These are phyloP conservation scores for Colletotrichum spaethianum DNA, from an alignment of 2,329 filamentous ascomycete species.

Conservation along the genomic window DNA sequence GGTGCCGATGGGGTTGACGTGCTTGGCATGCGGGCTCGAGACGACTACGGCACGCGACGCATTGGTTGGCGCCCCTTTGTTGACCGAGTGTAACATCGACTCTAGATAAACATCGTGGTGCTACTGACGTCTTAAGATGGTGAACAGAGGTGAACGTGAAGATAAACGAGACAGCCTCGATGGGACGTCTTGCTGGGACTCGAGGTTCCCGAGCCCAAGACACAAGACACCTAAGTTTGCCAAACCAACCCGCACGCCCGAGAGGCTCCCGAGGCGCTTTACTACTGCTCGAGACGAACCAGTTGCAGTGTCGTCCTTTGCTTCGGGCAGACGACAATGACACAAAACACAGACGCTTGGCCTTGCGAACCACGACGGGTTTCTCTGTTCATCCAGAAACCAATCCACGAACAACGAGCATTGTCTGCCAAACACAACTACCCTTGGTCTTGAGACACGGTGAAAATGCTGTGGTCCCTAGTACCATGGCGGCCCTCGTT, in stretches of 20 bases:
- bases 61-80: background rate
- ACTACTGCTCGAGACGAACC: background rate
- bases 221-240: too few relatives aligned
- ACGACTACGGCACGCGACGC: background rate
- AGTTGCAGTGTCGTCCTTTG: background rate
- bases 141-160: background rate
- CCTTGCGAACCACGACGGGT: background rate
- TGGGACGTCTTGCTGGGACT: background rate
- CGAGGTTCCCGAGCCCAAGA: background rate
- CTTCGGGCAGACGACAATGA: background rate
- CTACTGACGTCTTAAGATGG: too few relatives aligned
- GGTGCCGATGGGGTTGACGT: background rate
- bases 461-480: too few relatives aligned
- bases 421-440: background rate
- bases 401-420: background rate
- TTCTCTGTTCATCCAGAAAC: background rate
- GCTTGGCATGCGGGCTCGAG: background rate
- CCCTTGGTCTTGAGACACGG: background rate
- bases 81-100: background rate
- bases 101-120: too few relatives aligned
- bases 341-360: background rate
- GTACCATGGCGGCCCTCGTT: background rate
- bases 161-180: too few relatives aligned
- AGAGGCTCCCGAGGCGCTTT: too few relatives aligned
- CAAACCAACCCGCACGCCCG: background rate